These are phyloP conservation scores for Rutidosis leptorrhynchoides DNA, from an alignment of 129 eudicot species.

Conservation along the genomic window DNA sequence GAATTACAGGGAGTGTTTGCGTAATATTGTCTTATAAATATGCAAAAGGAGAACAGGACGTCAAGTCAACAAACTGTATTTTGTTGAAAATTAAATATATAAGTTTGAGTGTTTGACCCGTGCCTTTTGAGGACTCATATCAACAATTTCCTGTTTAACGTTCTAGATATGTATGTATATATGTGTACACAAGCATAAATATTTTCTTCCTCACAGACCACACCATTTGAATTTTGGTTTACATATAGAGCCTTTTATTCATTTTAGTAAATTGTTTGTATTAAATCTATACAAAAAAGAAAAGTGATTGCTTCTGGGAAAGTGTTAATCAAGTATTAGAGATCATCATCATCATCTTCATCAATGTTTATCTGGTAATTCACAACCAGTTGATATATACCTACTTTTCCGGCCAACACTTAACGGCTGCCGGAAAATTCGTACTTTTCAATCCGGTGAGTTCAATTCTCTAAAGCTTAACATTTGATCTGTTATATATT, in stretches of 20 bases:
- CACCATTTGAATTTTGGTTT: slow-evolving; percentile 17
- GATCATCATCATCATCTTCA: slow-evolving; percentile 8
- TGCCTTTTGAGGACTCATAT: slow-evolving; percentile 22
- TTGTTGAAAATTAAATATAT: slow-evolving; percentile 19
- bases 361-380: not conserved
- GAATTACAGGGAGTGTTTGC: no score
- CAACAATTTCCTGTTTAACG: not conserved
- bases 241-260: not conserved
- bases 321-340: not conserved
- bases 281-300: not conserved
- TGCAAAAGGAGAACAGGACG: not conserved
- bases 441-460: slow-evolving; percentile 21
- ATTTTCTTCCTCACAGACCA: slow-evolving; percentile 3
- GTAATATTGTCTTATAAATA: no score
- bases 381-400: not conserved
- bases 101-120: slow-evolving; percentile 30
- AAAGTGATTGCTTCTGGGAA: slow-evolving; percentile 18
- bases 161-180: slow-evolving; percentile 17
- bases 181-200: not conserved
- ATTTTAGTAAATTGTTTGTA: slow-evolving; percentile 9
- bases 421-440: slow-evolving; percentile 19
- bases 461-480: no score
- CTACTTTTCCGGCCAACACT: slow-evolving; percentile 24
- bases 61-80: slow-evolving; percentile 29
- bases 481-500: no score